Base-by-base conservation (phyloP, 2,329 filamentous ascomycete species). In the Claviceps sp. region DNA sequence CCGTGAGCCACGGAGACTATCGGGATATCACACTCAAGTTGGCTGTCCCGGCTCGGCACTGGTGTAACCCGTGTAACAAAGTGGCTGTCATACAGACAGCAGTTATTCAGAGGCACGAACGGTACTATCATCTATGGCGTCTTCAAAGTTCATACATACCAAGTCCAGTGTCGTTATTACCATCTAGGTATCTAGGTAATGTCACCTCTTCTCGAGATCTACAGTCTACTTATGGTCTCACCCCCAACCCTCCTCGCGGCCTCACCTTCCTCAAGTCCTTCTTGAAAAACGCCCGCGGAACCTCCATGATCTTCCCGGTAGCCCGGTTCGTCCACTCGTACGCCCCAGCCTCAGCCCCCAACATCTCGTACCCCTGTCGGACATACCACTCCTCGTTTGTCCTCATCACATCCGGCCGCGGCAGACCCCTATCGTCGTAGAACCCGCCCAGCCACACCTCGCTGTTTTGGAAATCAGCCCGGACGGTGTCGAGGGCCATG, bases 401-500 rank as follows among this genome's bases (percentile, higher is more conserved):
- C 14, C 51, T 52, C 2, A 58, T 60, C 54, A 64, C 62, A 39
- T 51, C 52, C 16, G 66, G 64, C 13, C 54, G 52, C 40, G 58
- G 56, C 37, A 60, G 46, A 14, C 64, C 61, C 17, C 56, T 54
- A 11, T 62, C 56, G 14, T 61, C 59, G 49, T 65, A 66, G 34
- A 64, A 51, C 14, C 56, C 51, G 16, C 57, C 50, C n/a, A 58
- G 34, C 47, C 54, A 55, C 40, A 57, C 53, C 26, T 62, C 58
- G n/a, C 56, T 56, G n/a, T 57, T 52, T 51, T 67, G 64, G 34
- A 60, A 61, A 38, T 63, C 59, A 45, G 59, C 61, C 1, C 59
- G 42, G 16, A 63, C 48, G 5, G 68, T 70, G 55, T 72, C 69
- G 38, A 73, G 60, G 13, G 63, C 65, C 47, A 68, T 53, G 42